Evolutionary conservation across 495 filamentous ascomycete genomes (phyloP), one percentile per base, ranked within the genome.

Genomic region (Penicillium coprophilum): DNA sequence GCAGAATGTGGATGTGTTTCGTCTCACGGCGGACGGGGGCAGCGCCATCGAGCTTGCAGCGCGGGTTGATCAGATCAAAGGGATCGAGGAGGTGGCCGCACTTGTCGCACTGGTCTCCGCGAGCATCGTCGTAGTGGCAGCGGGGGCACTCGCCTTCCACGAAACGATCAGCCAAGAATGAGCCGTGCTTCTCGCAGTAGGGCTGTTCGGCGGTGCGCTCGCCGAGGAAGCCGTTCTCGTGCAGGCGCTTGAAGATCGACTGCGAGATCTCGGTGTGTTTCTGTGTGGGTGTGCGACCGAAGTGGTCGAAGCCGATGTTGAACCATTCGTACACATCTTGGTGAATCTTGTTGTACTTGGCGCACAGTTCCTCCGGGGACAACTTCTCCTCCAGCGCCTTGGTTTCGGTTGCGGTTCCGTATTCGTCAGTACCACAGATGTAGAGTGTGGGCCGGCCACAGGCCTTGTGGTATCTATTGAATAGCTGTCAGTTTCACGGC

Each of bases 101-200:
- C 61, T 87, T 87, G 70, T 97, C 92, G 64, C 92, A 97, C 75
- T 96, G 85, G 63, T 90, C 88, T 54, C 90, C 90, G 46, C 89
- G 82, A 30, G 92, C 92, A 66, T 92, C 92, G 39, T 84, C 79
- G 70, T 92, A 91, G 50, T 80, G 80, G 74, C 89, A 97, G 53
- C 83, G 83, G 39, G 86, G 85, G 73, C 92, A 97, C 59, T 86
- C 87, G 17, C 92, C 92, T 75, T 96, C 92, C 19, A 97, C 91
- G 66, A 89, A 97, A 39, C 93, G 89, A 71, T 97, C 93, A 20
- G 93, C 92, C 49, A 97, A 69, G 78, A 96, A 97, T 21, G 85
- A 85, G 17, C 85, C 76, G 70, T 97, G 92, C 28, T 84, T 80
- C 57, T 91, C 85, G 44, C 93, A 97, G 75, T 89, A 97, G 20